Base-by-base conservation (phyloP, 2,329 filamentous ascomycete species). In the Fusarium sp. region DNA sequence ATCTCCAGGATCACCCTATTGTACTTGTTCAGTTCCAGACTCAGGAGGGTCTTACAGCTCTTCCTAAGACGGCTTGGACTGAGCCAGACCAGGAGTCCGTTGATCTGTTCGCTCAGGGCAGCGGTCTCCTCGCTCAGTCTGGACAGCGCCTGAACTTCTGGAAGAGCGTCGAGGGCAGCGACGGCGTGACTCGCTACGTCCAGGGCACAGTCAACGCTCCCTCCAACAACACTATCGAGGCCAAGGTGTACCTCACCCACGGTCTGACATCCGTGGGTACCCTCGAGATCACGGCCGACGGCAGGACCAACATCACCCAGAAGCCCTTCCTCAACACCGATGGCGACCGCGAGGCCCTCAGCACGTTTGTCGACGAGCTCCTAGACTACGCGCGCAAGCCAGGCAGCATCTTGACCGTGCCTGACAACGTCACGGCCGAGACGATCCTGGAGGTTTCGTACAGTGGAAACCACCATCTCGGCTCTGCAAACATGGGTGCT, bases 1-100 rank as follows among this genome's bases (percentile, higher is more conserved):
- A 86, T 65, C 77, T 89, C 1, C 81, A 85, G 57, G 86, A 89
- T 61, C 85, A 86, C 61, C 79, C 81, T 61, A 83, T 83, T 60
- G 55, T 70, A 10, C 65, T 73, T 27, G 65, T 79, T 51, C 64
- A 61, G 50, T 71, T 80, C 58, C 62, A 75, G 16, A 76, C 74
- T 56, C 78, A 75, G 61, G 65, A 72, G 1, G 33, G 55, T 1
- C 64, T 77, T 2, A 20, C 20, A 1, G 70, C 67, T 40, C 74
- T 75, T 2, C 50, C 67, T 4, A 55, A 53, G 4, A 68, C 73
- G 1, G 74, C 73, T 33, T 79, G 73, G 49, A 76, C 74, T 3
- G 56, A 58, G 38, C 77, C 78, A 8, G 63, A 69, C 40, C 55
- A 70, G 7, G 64, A 70, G 14, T 59, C 64, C 3, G 34, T 80